Evolutionary conservation across 805 yeast genomes (phyloP).

Genomic region (Wickerhamomyces sydowiorum): DNA sequence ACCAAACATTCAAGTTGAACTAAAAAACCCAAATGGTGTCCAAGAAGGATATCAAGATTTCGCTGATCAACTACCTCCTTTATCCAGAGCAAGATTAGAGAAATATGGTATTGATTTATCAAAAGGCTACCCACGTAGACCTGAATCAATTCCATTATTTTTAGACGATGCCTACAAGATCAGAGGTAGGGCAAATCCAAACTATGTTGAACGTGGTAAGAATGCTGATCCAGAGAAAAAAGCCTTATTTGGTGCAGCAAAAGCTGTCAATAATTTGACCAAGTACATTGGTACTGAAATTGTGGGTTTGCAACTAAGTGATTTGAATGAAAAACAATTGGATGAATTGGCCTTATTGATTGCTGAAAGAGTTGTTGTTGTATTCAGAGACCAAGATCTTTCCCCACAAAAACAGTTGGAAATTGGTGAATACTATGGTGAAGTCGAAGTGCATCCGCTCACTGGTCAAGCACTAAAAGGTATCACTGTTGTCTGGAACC

Average conservation of each 20-base stretch:
- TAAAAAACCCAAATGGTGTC: no score
- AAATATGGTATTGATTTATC: constrained; percentile 29
- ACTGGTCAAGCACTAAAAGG: constrained; percentile 27
- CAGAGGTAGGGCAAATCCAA: constrained; percentile 21
- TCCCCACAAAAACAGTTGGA: constrained; percentile 35
- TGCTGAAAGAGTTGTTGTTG: constrained; percentile 42
- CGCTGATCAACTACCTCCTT: constrained; percentile 5
- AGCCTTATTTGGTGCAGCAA: constrained; percentile 24
- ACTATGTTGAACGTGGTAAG: constrained; percentile 26
- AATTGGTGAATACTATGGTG: constrained; percentile 40
- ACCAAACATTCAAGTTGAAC: no score
- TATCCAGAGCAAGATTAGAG: constrained; percentile 22
- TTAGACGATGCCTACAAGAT: constrained; percentile 33
- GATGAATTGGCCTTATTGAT: constrained; percentile 41
- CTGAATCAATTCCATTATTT: constrained; percentile 28
- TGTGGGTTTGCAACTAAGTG: constrained; percentile 36
- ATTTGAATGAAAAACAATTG: constrained; percentile 33
- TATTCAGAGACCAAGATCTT: constrained; percentile 41
- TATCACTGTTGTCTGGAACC: constrained; percentile 28
- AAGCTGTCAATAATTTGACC: constrained; percentile 34
- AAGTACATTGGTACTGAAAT: constrained; percentile 42
- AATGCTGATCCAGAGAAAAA: constrained; percentile 30
- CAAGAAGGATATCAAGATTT: no score
- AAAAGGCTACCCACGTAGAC: constrained; percentile 30
- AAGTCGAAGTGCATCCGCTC: constrained; percentile 35